phyloP scores from a whole-genome alignment of 2,329 filamentous ascomycete species.

The Stachybotrys chartarum region DNA sequence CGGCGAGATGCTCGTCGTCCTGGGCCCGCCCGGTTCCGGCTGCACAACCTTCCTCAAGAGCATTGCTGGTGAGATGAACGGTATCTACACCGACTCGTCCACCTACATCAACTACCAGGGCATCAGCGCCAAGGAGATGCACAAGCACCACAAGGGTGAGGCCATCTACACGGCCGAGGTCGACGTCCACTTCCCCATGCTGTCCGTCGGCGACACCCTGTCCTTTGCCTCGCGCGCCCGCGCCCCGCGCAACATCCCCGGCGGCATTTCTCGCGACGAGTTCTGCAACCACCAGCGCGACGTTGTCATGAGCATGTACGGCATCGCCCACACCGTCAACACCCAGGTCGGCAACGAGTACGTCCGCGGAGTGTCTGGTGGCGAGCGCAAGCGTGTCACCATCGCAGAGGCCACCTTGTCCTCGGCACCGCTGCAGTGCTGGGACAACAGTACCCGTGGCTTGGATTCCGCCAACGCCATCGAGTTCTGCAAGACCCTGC shows the following conservation, averaged over 20 bases:
- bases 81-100: constrained; percentile 48
- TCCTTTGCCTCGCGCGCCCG: constrained; percentile 55
- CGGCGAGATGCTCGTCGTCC: constrained; percentile 64
- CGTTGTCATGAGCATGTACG: constrained; percentile 59
- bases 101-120: constrained; percentile 14
- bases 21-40: constrained; percentile 54
- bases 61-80: constrained; percentile 53
- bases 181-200: constrained; percentile 34
- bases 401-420: constrained; percentile 64
- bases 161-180: constrained; percentile 14
- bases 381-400: constrained; percentile 69
- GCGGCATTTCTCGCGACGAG: constrained; percentile 40
- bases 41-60: constrained; percentile 62
- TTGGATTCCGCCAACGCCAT: constrained; percentile 20
- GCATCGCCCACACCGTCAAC: constrained; percentile 64
- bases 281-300: constrained; percentile 54
- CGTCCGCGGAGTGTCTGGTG: constrained; percentile 66
- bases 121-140: constrained; percentile 10
- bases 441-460: constrained; percentile 23
- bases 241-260: constrained; percentile 53
- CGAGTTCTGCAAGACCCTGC: constrained; percentile 18
- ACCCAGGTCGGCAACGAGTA: constrained; percentile 65
- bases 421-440: constrained; percentile 32
- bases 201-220: constrained; percentile 58
- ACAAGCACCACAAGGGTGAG: constrained; percentile 10